These are phyloP conservation scores for Pythium myriotylum DNA, from an alignment of 352 stramenopile species.

Conservation along the genomic window DNA sequence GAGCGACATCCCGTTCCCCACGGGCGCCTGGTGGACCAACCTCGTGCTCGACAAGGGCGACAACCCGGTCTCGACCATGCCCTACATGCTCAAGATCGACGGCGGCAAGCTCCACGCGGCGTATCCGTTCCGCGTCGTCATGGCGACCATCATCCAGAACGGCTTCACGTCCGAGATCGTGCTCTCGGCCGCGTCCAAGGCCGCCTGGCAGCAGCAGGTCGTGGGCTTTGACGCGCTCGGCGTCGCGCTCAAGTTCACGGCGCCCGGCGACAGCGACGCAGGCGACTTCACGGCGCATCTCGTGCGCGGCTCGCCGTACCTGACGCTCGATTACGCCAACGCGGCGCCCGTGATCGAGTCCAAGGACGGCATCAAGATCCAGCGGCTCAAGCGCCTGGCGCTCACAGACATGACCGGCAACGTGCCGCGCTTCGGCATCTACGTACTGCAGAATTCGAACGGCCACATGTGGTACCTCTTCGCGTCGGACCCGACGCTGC, in stretches of 20 bases:
- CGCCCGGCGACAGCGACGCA: constrained; percentile 17
- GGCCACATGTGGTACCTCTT: constrained; percentile 72
- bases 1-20: constrained; percentile 70
- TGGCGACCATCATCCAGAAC: constrained; percentile 56
- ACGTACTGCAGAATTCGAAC: constrained; percentile 54
- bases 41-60: constrained; percentile 69
- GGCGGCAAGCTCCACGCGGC: constrained; percentile 65
- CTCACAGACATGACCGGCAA: constrained; percentile 44
- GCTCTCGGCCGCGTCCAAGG: constrained; percentile 31
- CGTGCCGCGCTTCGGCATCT: constrained; percentile 49
- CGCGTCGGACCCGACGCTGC: constrained; percentile 49
- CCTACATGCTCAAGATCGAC: constrained; percentile 64
- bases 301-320: constrained; percentile 79
- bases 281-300: constrained; percentile 61
- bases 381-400: constrained; percentile 49
- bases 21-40: constrained; percentile 83
- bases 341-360: constrained; percentile 59
- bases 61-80: constrained; percentile 60
- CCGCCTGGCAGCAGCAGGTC: constrained; percentile 45
- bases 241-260: constrained; percentile 61
- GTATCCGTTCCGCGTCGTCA: constrained; percentile 82
- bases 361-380: constrained; percentile 50
- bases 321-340: constrained; percentile 69
- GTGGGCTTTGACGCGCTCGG: constrained; percentile 73
- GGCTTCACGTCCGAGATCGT: constrained; percentile 76